Percentiles rank a stretch among this genome's conserved stretches.
Evolutionary conservation across 768 basidiomycete genomes (phyloP).

Genomic region (Trametes cingulata): DNA sequence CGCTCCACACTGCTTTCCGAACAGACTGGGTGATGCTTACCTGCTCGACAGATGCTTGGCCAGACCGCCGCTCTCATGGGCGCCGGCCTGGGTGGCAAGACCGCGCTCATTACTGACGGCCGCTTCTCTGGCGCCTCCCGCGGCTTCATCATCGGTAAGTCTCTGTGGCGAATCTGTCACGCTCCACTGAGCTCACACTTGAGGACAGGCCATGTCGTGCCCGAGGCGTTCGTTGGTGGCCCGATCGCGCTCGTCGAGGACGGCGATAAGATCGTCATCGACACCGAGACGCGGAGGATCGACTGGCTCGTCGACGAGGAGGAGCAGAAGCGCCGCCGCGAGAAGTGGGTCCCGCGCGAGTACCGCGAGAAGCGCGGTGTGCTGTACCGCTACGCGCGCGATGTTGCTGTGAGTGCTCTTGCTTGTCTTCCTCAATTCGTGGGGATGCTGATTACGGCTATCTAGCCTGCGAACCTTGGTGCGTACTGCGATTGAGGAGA

Average conservation of each 20-base stretch:
- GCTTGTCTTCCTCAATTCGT: not conserved
- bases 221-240: slow-evolving; percentile 75
- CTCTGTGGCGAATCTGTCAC: not conserved
- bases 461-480: slow-evolving; percentile 76
- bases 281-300: slow-evolving; percentile 63
- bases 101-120: slow-evolving; percentile 86
- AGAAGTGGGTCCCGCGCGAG: slow-evolving; percentile 65
- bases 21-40: not conserved
- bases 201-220: slow-evolving; percentile 56
- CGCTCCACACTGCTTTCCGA: not conserved
- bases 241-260: slow-evolving; percentile 87
- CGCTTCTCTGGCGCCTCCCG: slow-evolving; percentile 84
- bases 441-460: slow-evolving; percentile 3
- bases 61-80: slow-evolving; percentile 86
- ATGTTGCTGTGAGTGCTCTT: slow-evolving; percentile 72
- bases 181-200: not conserved
- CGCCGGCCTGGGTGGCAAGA: slow-evolving; percentile 75
- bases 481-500: slow-evolving; percentile 73
- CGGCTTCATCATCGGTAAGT: slow-evolving; percentile 59
- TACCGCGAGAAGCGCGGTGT: slow-evolving; percentile 75
- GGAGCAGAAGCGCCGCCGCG: slow-evolving; percentile 59
- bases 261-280: slow-evolving; percentile 77
- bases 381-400: slow-evolving; percentile 77
- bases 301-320: slow-evolving; percentile 72
- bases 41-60: slow-evolving; percentile 46